A percentile compares a stretch with the other conserved stretches of the same genome.
Evolutionary conservation across 192 early-diverging fungal genomes (phyloP).

Genomic region (Umbelopsis sp.): DNA sequence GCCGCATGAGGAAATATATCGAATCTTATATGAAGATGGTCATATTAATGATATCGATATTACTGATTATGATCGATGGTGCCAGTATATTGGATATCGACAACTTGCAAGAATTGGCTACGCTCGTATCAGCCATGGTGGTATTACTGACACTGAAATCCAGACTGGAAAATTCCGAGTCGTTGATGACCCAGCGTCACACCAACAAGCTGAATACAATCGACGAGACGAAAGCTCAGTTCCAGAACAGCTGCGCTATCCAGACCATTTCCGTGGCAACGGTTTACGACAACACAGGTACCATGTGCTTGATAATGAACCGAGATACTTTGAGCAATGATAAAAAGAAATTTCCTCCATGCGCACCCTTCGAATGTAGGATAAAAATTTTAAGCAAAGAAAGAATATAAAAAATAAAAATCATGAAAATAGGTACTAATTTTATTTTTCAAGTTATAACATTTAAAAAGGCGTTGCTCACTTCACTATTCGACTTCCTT

Average conservation of each 20-base stretch:
- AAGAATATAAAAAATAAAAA: neutral
- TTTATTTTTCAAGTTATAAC: slow-evolving; percentile 13
- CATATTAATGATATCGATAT: slow-evolving; percentile 77
- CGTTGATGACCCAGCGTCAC: slow-evolving; percentile 43
- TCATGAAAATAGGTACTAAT: slow-evolving; percentile 3
- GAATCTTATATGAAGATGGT: slow-evolving; percentile 64
- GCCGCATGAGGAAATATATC: slow-evolving; percentile 64
- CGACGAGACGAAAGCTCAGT: slow-evolving; percentile 60
- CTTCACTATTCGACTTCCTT: neutral
- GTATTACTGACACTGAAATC: slow-evolving; percentile 85
- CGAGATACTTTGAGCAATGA: slow-evolving; percentile 60
- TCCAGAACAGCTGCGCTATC: slow-evolving; percentile 59
- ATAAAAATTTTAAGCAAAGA: neutral
- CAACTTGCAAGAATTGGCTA: slow-evolving; percentile 73
- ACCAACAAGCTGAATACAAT: slow-evolving; percentile 57
- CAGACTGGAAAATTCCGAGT: slow-evolving; percentile 76
- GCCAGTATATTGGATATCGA: slow-evolving; percentile 81
- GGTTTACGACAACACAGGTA: slow-evolving; percentile 75
- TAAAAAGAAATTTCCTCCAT: neutral
- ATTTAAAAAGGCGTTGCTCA: neutral
- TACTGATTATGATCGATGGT: slow-evolving; percentile 80
- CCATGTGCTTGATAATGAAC: slow-evolving; percentile 75
- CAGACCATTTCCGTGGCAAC: slow-evolving; percentile 63
- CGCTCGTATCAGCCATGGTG: slow-evolving; percentile 76
- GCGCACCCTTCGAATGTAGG: neutral